Evolutionary conservation across 2,329 filamentous ascomycete species (phyloP).

Genomic region (Talaromyces funiculosus): DNA sequence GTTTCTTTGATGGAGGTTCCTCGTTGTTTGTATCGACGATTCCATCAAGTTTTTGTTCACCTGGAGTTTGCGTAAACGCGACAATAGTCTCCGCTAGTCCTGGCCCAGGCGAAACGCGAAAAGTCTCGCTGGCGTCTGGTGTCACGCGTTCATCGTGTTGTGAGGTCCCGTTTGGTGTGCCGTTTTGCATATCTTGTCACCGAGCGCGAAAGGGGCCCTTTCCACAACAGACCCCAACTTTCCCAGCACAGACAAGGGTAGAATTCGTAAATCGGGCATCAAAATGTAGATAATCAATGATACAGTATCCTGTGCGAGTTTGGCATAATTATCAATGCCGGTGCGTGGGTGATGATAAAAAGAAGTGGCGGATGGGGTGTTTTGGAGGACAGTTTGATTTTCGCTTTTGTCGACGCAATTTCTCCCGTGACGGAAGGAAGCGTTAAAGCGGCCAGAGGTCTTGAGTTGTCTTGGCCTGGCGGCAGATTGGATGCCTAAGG

Average conservation of each 20-base stretch:
- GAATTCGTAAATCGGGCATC: constrained; percentile 34
- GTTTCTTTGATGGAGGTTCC: constrained; percentile 42
- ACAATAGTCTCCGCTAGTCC: constrained; percentile 21
- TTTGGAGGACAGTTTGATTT: constrained; percentile 39
- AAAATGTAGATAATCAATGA: constrained; percentile 32
- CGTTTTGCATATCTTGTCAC: constrained; percentile 45
- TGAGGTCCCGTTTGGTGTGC: constrained; percentile 36
- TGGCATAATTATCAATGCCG: constrained; percentile 41
- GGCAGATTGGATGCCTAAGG: not conserved
- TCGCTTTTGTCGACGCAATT: constrained; percentile 20
- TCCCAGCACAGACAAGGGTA: constrained; percentile 38
- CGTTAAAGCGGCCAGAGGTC: not conserved
- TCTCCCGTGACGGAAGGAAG: constrained; percentile 25
- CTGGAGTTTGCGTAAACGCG: constrained; percentile 21
- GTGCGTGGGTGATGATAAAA: constrained; percentile 35
- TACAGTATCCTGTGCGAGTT: constrained; percentile 33
- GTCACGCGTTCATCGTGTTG: constrained; percentile 36
- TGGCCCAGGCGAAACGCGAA: constrained; percentile 19
- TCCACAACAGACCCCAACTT: constrained; percentile 40
- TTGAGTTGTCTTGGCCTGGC: too few relatives aligned
- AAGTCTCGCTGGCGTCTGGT: constrained; percentile 22
- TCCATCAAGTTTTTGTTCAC: constrained; percentile 27
- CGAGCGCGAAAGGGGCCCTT: constrained; percentile 38
- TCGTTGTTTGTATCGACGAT: constrained; percentile 25
- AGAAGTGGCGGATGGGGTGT: constrained; percentile 26